Evolutionary conservation across 352 stramenopile genomes (phyloP).

Genomic region (Pythium pyrilobum): DNA sequence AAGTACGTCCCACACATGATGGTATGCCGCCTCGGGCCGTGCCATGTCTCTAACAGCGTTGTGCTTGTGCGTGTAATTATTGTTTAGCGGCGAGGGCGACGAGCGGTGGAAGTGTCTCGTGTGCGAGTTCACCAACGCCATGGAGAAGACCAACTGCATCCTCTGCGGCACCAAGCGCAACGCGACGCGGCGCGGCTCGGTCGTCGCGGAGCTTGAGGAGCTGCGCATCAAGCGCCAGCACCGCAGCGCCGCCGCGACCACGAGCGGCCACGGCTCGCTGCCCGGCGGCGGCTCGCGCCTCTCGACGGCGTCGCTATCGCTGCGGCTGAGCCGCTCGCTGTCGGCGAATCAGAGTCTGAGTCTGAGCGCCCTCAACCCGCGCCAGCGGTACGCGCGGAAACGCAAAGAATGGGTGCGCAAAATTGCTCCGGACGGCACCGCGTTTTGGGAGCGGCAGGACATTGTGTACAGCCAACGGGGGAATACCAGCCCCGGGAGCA

Average conservation of each 20-base stretch:
- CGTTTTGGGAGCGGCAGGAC: conserved; percentile 66
- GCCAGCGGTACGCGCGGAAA: conserved; percentile 72
- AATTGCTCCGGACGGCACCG: conserved; percentile 54
- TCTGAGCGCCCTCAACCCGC: conserved; percentile 58
- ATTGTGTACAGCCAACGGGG: conserved; percentile 25
- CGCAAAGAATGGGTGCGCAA: conserved; percentile 79
- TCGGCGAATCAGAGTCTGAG: conserved; percentile 28
- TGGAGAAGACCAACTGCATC: conserved; percentile 55
- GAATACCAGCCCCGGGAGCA: conserved; percentile 6
- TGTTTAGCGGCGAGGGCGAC: conserved; percentile 31
- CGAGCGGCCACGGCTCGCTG: not conserved
- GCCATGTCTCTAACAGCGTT: no score
- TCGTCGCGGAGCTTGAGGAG: conserved; percentile 18
- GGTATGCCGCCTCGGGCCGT: no score
- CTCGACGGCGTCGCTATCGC: not conserved
- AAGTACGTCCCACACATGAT: conserved; percentile 30
- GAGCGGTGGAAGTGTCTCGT: conserved; percentile 75
- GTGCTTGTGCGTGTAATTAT: not conserved
- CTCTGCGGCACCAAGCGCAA: conserved; percentile 71
- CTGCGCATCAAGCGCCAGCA: conserved; percentile 23
- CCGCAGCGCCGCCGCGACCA: not conserved
- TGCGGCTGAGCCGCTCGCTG: conserved; percentile 22
- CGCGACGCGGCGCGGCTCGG: conserved; percentile 20
- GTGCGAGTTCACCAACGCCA: conserved; percentile 73
- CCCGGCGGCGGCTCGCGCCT: conserved; percentile 2